phyloP scores from a whole-genome alignment of 2,329 filamentous ascomycete species.

The Phyllosticta paracitricarpa region DNA sequence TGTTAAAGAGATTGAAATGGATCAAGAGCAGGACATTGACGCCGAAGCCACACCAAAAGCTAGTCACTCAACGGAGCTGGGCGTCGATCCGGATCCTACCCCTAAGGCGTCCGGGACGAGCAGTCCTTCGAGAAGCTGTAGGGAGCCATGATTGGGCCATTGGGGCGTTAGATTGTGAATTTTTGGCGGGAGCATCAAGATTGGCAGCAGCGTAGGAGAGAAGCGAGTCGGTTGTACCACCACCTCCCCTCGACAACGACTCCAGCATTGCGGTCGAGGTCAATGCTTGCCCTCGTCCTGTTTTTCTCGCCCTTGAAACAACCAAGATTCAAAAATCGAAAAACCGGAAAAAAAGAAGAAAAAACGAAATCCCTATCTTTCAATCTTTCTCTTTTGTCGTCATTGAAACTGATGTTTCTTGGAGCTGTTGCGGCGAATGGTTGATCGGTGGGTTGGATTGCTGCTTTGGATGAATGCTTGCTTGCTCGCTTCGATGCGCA shows the following conservation, averaged over 20 bases:
- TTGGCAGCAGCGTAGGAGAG: not conserved
- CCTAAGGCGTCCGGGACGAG: conserved; percentile 22
- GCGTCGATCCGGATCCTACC: conserved; percentile 33
- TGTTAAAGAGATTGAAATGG: conserved; percentile 28
- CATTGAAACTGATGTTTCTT: not conserved
- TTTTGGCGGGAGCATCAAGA: not conserved
- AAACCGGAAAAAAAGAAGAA: not conserved
- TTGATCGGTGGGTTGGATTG: not conserved
- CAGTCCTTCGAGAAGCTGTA: not conserved
- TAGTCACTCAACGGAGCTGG: conserved; percentile 17
- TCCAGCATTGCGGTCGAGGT: not conserved
- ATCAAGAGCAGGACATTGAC: not conserved
- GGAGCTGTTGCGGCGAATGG: not conserved
- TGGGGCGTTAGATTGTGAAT: not conserved
- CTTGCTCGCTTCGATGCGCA: not conserved
- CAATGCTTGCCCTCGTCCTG: not conserved
- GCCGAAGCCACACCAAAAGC: conserved; percentile 29
- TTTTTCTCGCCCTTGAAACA: not conserved
- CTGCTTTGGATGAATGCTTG: not conserved
- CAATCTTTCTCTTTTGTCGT: not conserved
- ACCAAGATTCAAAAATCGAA: not conserved
- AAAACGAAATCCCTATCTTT: not conserved
- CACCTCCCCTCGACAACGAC: not conserved
- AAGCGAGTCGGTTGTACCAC: not conserved
- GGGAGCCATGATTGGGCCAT: not conserved